Conservation (phyloP, 108 stramenopile genomes). For the Stephanodiscus minutulus region DNA sequence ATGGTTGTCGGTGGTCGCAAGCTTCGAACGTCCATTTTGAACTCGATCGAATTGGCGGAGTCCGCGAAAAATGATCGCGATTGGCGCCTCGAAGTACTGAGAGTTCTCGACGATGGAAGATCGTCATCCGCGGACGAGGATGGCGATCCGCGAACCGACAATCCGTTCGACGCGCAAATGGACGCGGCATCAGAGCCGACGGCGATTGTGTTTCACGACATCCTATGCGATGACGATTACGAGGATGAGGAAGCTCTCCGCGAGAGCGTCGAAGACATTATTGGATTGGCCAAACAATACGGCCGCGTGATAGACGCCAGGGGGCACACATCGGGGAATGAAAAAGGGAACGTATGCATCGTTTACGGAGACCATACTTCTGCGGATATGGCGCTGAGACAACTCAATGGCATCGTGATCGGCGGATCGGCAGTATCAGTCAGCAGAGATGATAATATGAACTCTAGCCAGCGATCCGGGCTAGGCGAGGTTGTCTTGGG, state of each 20-base stretch:
- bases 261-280: conserved; percentile 70
- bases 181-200: neutral
- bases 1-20: conserved; percentile 64
- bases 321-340: conserved; percentile 13
- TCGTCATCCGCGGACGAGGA: conserved; percentile 1
- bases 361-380: conserved; percentile 11
- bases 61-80: conserved; percentile 22
- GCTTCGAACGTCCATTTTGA: conserved; percentile 19
- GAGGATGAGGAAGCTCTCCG: conserved; percentile 78
- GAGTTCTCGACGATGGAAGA: conserved; percentile 1
- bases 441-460: conserved; percentile 7
- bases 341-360: conserved; percentile 39
- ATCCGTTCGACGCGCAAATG: neutral
- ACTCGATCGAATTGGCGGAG: neutral
- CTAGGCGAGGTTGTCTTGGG: conserved; percentile 21
- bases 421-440: conserved; percentile 38
- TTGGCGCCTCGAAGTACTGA: conserved; percentile 17
- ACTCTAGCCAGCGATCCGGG: neutral
- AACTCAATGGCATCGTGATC: conserved; percentile 46
- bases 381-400: conserved; percentile 31
- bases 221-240: conserved; percentile 71
- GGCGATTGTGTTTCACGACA: conserved; percentile 57
- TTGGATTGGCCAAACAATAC: conserved; percentile 46
- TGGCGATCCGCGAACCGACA: neutral
- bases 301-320: conserved; percentile 35